Percentiles rank a stretch among this genome's conserved stretches.
These are phyloP conservation scores for Ogataea hybrid DNA, from an alignment of 1,139 yeast species.

Conservation along the genomic window DNA sequence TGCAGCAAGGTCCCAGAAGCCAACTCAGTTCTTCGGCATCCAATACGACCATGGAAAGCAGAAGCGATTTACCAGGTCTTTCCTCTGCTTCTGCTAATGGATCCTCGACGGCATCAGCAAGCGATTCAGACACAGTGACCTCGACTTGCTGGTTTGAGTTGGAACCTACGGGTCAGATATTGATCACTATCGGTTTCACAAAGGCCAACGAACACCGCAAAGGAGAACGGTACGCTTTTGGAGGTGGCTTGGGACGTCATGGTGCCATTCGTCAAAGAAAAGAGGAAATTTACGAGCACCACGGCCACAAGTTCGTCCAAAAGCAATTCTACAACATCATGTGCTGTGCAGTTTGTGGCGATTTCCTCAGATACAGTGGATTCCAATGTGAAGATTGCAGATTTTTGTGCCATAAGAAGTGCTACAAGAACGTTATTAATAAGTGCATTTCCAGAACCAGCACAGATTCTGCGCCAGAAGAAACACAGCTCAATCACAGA, in stretches of 20 bases:
- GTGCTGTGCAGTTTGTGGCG: slow-evolving; percentile 98
- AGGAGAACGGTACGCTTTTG: slow-evolving; percentile 36
- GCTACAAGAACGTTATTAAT: slow-evolving; percentile 91
- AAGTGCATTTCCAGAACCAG: slow-evolving; percentile 91
- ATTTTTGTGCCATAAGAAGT: slow-evolving; percentile 90
- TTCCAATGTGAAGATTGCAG: slow-evolving; percentile 96
- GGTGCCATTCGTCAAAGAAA: slow-evolving; percentile 97
- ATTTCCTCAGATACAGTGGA: slow-evolving; percentile 89
- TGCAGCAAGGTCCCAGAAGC: slow-evolving; percentile 30
- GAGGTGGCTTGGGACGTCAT: slow-evolving; percentile 89
- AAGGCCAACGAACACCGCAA: slow-evolving; percentile 47
- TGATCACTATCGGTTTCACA: slow-evolving; percentile 74
- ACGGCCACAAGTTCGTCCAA: slow-evolving; percentile 95
- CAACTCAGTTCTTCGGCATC: slow-evolving; percentile 25
- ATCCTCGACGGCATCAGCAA: slow-evolving; percentile 10
- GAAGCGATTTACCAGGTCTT: slow-evolving; percentile 2
- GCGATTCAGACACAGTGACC: slow-evolving; percentile 27
- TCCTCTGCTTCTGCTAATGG: slow-evolving; percentile 12
- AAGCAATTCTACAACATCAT: slow-evolving; percentile 93
- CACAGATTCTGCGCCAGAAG: slow-evolving; percentile 81
- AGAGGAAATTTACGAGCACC: slow-evolving; percentile 93
- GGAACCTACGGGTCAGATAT: slow-evolving; percentile 92
- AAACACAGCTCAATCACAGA: slow-evolving; percentile 89
- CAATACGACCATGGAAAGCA: slow-evolving; percentile 18
- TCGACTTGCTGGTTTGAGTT: slow-evolving; percentile 87